These are phyloP conservation scores for Oropetium thomaeum DNA, from an alignment of 176 grass and related monocot species.

Conservation along the genomic window DNA sequence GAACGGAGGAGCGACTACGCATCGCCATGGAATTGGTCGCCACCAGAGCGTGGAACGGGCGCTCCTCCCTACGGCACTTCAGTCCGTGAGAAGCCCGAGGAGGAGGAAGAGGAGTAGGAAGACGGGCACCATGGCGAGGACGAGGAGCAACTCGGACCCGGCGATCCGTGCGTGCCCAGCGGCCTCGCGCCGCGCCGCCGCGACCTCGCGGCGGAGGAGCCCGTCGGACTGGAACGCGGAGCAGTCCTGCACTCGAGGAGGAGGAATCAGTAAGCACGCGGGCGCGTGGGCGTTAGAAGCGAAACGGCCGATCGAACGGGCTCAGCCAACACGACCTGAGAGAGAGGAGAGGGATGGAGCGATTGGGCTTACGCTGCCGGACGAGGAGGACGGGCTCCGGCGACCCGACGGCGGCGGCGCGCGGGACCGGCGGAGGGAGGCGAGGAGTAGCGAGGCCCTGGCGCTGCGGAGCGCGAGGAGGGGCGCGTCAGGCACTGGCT, in stretches of 20 bases:
- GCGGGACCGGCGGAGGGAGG: slow-evolving; percentile 38
- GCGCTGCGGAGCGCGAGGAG: slow-evolving; percentile 37
- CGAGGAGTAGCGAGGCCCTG: slow-evolving; percentile 37
- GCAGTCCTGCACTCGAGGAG: slow-evolving; percentile 9
- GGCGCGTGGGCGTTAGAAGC: background rate
- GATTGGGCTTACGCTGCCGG: background rate
- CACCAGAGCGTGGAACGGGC: background rate
- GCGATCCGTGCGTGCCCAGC: background rate
- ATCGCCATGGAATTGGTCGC: background rate
- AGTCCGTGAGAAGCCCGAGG: slow-evolving; percentile 26
- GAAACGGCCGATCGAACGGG: background rate
- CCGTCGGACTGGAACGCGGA: background rate
- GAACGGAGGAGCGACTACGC: background rate
- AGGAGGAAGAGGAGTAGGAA: slow-evolving; percentile 43
- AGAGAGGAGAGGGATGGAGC: background rate
- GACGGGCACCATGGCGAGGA: slow-evolving; percentile 21
- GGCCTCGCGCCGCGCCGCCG: slow-evolving; percentile 30
- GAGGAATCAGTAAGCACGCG: background rate
- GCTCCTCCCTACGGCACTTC: background rate
- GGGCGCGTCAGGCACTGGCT: slow-evolving; percentile 10
- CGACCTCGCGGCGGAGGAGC: slow-evolving; percentile 17
- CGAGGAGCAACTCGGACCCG: slow-evolving; percentile 28
- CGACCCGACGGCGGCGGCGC: background rate
- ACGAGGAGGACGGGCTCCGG: background rate
- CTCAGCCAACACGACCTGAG: background rate